Percentiles rank a stretch among this genome's conserved stretches.
Conservation (phyloP, 768 basidiomycete species). For the Rhodotorula graminis region DNA sequence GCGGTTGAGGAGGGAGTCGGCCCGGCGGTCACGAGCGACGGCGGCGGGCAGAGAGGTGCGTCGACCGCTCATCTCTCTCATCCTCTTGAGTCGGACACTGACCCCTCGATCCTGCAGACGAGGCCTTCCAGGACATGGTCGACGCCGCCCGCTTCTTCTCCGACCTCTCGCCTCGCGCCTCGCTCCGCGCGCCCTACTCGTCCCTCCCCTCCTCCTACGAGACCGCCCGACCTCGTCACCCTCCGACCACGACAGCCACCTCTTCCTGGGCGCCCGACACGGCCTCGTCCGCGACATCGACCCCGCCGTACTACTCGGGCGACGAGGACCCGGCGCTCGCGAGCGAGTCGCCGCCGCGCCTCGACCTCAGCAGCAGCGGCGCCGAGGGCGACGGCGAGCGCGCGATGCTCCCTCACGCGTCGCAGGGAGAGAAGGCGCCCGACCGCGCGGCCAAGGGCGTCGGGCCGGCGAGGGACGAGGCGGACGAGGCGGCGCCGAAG, state of each 20-base stretch:
- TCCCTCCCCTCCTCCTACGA: slow-evolving; percentile 4
- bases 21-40: background rate
- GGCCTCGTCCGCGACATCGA: background rate
- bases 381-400: background rate
- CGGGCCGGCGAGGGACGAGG: background rate
- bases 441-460: background rate
- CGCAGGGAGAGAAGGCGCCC: background rate
- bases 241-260: background rate
- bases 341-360: slow-evolving; percentile 17
- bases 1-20: background rate
- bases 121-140: slow-evolving; percentile 52
- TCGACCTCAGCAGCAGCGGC: slow-evolving; percentile 19
- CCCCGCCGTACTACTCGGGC: slow-evolving; percentile 47
- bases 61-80: background rate
- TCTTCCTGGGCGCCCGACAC: background rate
- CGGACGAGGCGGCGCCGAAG: background rate
- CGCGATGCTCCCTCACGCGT: background rate
- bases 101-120: background rate
- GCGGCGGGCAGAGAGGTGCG: slow-evolving; percentile 8
- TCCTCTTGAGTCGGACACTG: background rate
- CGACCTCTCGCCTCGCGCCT: slow-evolving; percentile 72
- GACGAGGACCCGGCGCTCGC: slow-evolving; percentile 50
- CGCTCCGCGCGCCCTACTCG: slow-evolving; percentile 46
- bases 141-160: slow-evolving; percentile 72
- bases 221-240: slow-evolving; percentile 49